These are phyloP conservation scores for Solanum sejunctum DNA, from an alignment of 257 asterid genomes.

Conservation along the genomic window DNA sequence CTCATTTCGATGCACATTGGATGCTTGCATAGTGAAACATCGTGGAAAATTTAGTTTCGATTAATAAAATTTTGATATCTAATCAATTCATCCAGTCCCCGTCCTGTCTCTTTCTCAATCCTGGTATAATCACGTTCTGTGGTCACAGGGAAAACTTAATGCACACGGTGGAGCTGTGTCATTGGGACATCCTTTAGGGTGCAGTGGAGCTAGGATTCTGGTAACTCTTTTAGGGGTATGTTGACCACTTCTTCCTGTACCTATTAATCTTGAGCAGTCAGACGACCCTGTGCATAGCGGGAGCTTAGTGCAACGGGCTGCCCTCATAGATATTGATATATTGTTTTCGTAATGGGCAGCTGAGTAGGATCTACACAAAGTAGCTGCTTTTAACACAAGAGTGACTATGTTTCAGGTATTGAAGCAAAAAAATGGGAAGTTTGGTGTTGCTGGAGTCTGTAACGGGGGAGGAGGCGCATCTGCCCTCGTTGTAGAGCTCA, in stretches of 20 bases:
- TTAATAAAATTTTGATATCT: neutral
- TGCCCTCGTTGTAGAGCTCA: constrained; percentile 66
- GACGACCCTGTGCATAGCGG: neutral
- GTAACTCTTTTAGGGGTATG: constrained; percentile 84
- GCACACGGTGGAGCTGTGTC: constrained; percentile 92
- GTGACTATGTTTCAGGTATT: constrained; percentile 38
- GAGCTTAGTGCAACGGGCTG: neutral
- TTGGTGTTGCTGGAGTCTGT: constrained; percentile 88
- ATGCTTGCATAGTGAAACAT: neutral
- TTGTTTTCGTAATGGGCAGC: neutral
- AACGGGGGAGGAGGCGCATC: constrained; percentile 99
- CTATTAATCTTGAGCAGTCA: neutral
- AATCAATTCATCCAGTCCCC: neutral
- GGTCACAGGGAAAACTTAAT: constrained; percentile 52
- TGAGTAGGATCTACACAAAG: neutral
- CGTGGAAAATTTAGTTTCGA: neutral
- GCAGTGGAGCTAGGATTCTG: constrained; percentile 95
- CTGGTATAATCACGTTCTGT: neutral
- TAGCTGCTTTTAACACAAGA: neutral
- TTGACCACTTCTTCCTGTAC: neutral
- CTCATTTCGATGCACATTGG: neutral
- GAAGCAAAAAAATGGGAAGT: constrained; percentile 54
- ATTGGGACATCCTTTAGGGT: constrained; percentile 89
- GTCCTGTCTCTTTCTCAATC: neutral
- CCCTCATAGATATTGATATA: neutral